Conservation (phyloP, 2,329 filamentous ascomycete genomes). For the Aureobasidium sp. region DNA sequence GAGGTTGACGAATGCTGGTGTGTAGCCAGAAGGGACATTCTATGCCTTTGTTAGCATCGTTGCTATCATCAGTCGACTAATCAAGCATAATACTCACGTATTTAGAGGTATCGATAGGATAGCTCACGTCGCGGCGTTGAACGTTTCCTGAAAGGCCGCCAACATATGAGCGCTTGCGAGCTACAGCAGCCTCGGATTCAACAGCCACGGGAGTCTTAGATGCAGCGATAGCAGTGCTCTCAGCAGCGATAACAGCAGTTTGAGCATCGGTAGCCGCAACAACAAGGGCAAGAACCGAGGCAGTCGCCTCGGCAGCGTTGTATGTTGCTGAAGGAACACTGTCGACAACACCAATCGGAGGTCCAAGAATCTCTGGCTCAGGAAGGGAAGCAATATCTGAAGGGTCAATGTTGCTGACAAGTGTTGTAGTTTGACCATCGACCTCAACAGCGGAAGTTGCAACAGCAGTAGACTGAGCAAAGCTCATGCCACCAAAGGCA, state of each 20-base stretch:
- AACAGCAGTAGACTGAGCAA: neutral
- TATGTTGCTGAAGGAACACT: neutral
- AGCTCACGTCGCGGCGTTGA: neutral
- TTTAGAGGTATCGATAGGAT: conserved; percentile 3
- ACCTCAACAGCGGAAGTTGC: neutral
- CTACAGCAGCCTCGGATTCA: neutral
- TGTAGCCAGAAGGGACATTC: conserved; percentile 5
- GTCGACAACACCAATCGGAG: neutral
- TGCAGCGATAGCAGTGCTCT: neutral
- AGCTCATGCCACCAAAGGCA: conserved; percentile 6
- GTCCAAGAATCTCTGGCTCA: neutral
- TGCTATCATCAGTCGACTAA: neutral
- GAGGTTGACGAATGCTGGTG: conserved; percentile 1
- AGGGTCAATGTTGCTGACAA: conserved; percentile 8
- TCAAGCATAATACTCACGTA: neutral
- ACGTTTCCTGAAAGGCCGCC: neutral
- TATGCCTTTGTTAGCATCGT: neutral
- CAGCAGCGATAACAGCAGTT: neutral
- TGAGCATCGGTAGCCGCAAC: conserved; percentile 3
- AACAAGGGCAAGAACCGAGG: neutral
- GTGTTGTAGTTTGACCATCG: neutral
- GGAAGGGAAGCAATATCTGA: conserved; percentile 5
- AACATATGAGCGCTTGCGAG: conserved; percentile 2
- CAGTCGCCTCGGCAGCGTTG: neutral
- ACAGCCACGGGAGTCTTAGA: neutral